Evolutionary conservation across 257 asterid species (phyloP).

Genomic region (Capsicum chinense): DNA sequence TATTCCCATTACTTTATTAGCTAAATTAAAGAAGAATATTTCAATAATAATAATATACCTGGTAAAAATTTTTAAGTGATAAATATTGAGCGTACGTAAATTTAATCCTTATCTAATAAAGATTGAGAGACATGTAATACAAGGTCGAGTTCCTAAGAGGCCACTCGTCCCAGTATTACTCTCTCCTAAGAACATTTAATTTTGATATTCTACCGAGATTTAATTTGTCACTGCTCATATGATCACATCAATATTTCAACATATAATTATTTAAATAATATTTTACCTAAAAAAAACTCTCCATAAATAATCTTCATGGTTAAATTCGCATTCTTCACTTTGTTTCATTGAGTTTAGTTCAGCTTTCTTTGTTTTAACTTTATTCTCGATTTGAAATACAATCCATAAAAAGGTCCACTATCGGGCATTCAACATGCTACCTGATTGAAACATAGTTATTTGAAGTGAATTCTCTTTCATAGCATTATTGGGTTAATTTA

Average conservation of each 20-base stretch:
- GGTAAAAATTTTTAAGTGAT: not conserved
- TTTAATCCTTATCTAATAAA: not conserved
- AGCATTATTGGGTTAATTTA: not conserved
- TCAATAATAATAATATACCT: not conserved
- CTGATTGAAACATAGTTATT: not conserved
- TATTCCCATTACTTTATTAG: not conserved
- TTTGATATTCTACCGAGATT: not conserved
- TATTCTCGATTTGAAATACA: not conserved
- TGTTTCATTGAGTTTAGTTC: not conserved
- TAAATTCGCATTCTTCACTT: not conserved
- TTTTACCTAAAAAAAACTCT: not conserved
- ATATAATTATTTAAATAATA: not conserved
- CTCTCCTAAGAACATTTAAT: not conserved
- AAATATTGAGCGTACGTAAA: fast-evolving
- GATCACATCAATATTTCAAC: not conserved
- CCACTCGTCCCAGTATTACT: not conserved
- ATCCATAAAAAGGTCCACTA: not conserved
- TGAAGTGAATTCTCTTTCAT: not conserved
- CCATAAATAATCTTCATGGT: not conserved
- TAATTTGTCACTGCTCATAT: not conserved
- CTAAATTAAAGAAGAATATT: not conserved
- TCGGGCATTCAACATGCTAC: not conserved
- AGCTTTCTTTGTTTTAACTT: not conserved
- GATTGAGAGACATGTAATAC: not conserved
- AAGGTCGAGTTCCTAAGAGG: not conserved